phyloP scores from a whole-genome alignment of 345 rosid genomes.

The Euphorbia lathyris region DNA sequence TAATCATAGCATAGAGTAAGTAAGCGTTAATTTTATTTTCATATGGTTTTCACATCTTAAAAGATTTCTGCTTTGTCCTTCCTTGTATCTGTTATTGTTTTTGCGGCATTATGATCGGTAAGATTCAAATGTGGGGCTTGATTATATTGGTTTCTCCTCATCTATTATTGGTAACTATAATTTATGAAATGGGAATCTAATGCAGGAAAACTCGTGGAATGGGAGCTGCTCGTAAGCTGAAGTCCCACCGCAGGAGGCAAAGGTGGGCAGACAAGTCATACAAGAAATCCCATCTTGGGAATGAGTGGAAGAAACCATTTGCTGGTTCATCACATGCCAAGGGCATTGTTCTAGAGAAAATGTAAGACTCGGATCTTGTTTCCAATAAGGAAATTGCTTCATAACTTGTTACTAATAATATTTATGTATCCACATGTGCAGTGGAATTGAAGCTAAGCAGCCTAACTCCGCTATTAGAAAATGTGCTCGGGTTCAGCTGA shows the following conservation, averaged over 20 bases:
- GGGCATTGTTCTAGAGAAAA: slow-evolving; percentile 69
- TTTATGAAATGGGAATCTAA: background rate
- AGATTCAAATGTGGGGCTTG: background rate
- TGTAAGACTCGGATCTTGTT: slow-evolving; percentile 25
- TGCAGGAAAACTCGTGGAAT: slow-evolving; percentile 66
- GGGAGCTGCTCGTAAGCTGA: slow-evolving; percentile 86
- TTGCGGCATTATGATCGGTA: background rate
- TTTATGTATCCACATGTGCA: slow-evolving; percentile 32
- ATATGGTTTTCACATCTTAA: background rate
- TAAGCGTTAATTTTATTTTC: background rate
- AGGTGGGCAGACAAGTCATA: slow-evolving; percentile 92
- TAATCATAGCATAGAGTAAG: too few relatives aligned
- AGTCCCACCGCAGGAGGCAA: slow-evolving; percentile 64
- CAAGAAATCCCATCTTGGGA: slow-evolving; percentile 83
- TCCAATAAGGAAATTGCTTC: background rate
- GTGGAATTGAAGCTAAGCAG: slow-evolving; percentile 97
- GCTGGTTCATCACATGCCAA: slow-evolving; percentile 72
- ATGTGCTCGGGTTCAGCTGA: slow-evolving; percentile 91
- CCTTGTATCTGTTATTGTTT: background rate
- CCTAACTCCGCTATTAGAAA: slow-evolving; percentile 98
- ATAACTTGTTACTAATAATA: background rate
- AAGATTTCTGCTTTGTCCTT: background rate
- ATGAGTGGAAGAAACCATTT: slow-evolving; percentile 88
- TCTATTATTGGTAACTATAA: background rate
- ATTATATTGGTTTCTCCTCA: background rate